These are phyloP conservation scores for Chionographis japonica DNA, from an alignment of 106 monocot genomes.

Conservation along the genomic window DNA sequence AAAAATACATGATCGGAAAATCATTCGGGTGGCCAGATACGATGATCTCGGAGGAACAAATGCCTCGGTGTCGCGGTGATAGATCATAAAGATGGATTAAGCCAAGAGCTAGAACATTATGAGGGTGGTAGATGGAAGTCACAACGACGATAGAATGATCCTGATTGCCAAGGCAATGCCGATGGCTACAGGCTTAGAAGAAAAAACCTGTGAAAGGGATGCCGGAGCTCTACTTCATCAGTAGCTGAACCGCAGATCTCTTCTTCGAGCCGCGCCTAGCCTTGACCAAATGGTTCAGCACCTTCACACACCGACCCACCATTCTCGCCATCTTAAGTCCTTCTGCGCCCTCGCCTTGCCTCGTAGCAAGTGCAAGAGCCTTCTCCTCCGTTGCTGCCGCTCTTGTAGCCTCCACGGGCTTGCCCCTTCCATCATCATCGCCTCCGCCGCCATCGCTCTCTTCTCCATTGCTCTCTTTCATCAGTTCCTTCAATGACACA, in stretches of 20 bases:
- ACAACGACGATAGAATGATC: no score
- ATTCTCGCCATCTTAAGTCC: conserved; percentile 10
- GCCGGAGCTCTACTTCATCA: no score
- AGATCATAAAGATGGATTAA: no score
- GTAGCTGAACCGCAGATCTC: conserved; percentile 1
- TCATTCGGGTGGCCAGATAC: no score
- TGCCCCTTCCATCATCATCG: conserved; percentile 3
- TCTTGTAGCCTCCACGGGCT: not conserved
- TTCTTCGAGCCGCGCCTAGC: conserved; percentile 21
- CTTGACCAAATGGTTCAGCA: conserved; percentile 40
- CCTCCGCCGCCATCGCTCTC: not conserved
- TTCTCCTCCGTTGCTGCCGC: not conserved
- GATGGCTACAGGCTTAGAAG: no score
- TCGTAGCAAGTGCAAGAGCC: not conserved
- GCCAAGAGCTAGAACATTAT: no score
- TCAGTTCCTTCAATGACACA: conserved; percentile 32
- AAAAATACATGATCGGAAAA: no score
- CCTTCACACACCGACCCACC: conserved; percentile 25
- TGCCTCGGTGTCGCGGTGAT: no score
- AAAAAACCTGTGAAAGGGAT: no score
- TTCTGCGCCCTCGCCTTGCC: conserved; percentile 1
- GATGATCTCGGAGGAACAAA: no score
- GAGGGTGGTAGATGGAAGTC: no score
- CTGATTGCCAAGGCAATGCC: no score
- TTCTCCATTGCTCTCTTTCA: conserved; percentile 11